A percentile compares a stretch with the other conserved stretches of the same genome.
These are phyloP conservation scores for Talaromyces albobiverticillius DNA, from an alignment of 2,329 filamentous ascomycete species.

Conservation along the genomic window DNA sequence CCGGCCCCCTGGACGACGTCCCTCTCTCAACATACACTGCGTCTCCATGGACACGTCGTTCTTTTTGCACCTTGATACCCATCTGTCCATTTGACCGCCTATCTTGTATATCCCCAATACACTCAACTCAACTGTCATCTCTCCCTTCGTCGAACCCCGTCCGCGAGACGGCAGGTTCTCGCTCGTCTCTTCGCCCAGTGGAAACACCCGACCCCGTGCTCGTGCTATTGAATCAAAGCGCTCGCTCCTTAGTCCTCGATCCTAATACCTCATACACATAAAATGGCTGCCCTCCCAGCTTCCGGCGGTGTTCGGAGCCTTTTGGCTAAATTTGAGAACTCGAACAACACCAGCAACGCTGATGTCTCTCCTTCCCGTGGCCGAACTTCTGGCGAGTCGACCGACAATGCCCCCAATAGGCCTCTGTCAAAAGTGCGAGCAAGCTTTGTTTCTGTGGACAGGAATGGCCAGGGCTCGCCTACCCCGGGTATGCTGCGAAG, in stretches of 20 bases:
- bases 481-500: constrained; percentile 42
- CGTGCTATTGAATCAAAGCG: not conserved
- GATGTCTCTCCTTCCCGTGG: constrained; percentile 62
- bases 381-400: constrained; percentile 58
- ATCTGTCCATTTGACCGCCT: not conserved
- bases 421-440: constrained; percentile 73
- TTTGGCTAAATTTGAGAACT: constrained; percentile 76
- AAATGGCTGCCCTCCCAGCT: constrained; percentile 18
- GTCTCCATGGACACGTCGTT: constrained; percentile 6
- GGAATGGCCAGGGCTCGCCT: constrained; percentile 40
- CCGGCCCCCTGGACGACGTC: not conserved
- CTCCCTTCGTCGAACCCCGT: constrained; percentile 5
- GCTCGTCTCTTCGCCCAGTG: not conserved
- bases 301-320: constrained; percentile 68
- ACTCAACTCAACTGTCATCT: not conserved
- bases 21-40: not conserved
- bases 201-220: not conserved
- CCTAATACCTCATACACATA: not conserved
- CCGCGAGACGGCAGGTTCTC: constrained; percentile 11
- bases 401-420: constrained; percentile 44
- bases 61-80: not conserved
- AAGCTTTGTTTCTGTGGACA: constrained; percentile 70
- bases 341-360: constrained; percentile 51
- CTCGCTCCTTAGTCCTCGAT: not conserved
- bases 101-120: constrained; percentile 1